Evolutionary conservation across 2,329 filamentous ascomycete genomes (phyloP).

Genomic region (Diaporthe batatas): DNA sequence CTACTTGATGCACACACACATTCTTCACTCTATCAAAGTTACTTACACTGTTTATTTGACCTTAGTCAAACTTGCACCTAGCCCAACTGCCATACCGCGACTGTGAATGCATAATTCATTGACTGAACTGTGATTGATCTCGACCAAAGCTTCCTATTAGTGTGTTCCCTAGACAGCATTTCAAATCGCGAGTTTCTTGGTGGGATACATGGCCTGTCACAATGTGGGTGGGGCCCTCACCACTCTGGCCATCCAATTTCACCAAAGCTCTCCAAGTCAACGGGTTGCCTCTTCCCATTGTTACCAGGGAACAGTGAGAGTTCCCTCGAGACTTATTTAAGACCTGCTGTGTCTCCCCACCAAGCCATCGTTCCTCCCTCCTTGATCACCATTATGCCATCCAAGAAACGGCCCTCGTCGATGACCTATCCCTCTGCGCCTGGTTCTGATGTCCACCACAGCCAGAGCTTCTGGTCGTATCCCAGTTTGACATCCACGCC

Average conservation of each 20-base stretch:
- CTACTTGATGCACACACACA: not conserved
- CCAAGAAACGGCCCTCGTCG: not conserved
- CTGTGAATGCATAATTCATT: not conserved
- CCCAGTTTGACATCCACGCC: slow-evolving; percentile 27
- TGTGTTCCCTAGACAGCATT: no score
- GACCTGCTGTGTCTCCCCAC: not conserved
- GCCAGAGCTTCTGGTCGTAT: slow-evolving; percentile 33
- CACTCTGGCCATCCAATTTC: not conserved
- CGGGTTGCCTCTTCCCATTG: not conserved
- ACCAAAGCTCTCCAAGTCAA: not conserved
- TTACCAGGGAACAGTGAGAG: not conserved
- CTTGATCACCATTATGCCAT: slow-evolving; percentile 1
- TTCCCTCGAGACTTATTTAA: not conserved
- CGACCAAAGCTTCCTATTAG: not conserved
- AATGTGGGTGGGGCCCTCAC: not conserved
- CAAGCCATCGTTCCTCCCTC: not conserved
- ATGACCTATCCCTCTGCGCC: slow-evolving; percentile 27
- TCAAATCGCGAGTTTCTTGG: not conserved
- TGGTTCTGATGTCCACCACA: slow-evolving; percentile 27
- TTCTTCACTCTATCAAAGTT: not conserved
- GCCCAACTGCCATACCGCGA: not conserved
- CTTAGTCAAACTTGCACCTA: not conserved
- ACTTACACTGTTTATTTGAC: not conserved
- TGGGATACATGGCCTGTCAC: not conserved
- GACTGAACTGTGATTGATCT: not conserved